Evolutionary conservation across 306 rosid species (phyloP).

Genomic region (Begonia peltatifolia): DNA sequence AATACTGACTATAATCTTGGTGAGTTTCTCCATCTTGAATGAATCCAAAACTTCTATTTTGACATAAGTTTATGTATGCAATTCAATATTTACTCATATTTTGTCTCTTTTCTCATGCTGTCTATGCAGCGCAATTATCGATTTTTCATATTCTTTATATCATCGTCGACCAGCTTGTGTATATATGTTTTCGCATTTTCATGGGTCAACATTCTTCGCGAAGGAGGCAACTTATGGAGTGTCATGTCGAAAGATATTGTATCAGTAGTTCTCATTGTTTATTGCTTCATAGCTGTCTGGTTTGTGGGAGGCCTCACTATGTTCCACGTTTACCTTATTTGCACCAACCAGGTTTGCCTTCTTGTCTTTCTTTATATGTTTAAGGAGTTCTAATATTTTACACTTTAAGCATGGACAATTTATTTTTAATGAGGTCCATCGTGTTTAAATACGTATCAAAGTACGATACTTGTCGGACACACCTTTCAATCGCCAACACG

Average conservation of each 20-base stretch:
- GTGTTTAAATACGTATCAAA: neutral
- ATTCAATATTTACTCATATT: no score
- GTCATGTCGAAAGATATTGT: conserved; percentile 37
- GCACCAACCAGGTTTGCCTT: conserved; percentile 66
- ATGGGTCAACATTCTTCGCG: conserved; percentile 53
- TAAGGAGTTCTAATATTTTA: no score
- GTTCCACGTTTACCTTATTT: conserved; percentile 72
- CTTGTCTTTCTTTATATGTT: neutral
- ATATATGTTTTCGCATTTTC: conserved; percentile 65
- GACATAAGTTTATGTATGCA: no score
- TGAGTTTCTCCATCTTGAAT: conserved; percentile 19
- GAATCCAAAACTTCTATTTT: no score
- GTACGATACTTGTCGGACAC: neutral
- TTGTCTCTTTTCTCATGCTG: conserved; percentile 5
- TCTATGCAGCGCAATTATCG: conserved; percentile 79
- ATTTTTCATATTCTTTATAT: conserved; percentile 64
- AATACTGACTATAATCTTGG: conserved; percentile 10
- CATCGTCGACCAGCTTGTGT: conserved; percentile 63
- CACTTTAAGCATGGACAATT: no score
- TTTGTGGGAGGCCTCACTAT: conserved; percentile 88
- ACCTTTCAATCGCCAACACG: no score
- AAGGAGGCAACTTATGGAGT: conserved; percentile 24
- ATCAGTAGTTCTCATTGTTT: conserved; percentile 59
- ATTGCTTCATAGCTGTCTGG: conserved; percentile 82
- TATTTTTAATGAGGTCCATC: no score